Evolutionary conservation across 2,329 filamentous ascomycete species (phyloP).

Genomic region (Fusarium mundagurra): DNA sequence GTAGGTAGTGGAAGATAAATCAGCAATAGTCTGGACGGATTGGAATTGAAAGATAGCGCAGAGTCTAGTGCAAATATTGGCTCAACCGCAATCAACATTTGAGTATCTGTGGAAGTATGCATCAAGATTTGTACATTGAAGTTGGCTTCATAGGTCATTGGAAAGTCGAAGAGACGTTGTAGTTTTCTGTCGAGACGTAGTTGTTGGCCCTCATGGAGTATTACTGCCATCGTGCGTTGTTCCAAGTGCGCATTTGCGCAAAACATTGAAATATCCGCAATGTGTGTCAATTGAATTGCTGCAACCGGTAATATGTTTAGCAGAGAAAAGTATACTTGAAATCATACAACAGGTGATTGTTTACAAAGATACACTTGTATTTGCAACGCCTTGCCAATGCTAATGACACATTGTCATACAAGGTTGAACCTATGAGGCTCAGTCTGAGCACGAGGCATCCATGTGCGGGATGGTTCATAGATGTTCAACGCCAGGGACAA

Average conservation of each 20-base stretch:
- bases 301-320: not conserved
- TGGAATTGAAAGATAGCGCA: not conserved
- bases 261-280: not conserved
- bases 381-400: not conserved
- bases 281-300: not conserved
- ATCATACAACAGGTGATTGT: not conserved
- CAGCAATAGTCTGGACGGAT: not conserved
- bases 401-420: not conserved
- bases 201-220: not conserved
- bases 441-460: not conserved
- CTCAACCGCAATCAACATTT: not conserved
- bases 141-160: not conserved
- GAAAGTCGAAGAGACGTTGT: too few species aligned
- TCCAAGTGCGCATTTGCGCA: not conserved
- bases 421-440: conserved; percentile 8
- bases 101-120: not conserved
- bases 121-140: not conserved
- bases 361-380: not conserved
- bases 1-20: not conserved
- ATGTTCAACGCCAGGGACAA: not conserved
- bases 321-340: not conserved
- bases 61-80: not conserved
- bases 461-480: not conserved
- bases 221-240: not conserved
- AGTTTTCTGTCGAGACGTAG: not conserved